Conservation (phyloP, 345 rosid genomes). For the Eucalyptus erythrocorys region DNA sequence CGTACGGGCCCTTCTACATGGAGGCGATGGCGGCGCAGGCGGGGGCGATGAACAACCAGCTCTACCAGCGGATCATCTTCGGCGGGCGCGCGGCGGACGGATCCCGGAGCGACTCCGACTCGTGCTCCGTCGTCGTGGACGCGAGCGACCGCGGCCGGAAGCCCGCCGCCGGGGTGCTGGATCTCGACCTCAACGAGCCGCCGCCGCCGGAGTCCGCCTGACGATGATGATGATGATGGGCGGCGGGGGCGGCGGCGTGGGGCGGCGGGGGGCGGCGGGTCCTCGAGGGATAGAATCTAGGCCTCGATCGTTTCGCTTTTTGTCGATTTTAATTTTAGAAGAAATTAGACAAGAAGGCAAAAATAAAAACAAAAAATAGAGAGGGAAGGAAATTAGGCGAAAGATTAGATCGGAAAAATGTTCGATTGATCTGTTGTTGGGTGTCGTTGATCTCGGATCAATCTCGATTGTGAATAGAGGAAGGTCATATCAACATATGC, state of each 20-base stretch:
- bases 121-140: conserved; percentile 35
- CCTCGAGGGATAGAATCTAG: not conserved
- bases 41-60: not conserved
- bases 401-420: not conserved
- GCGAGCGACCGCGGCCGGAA: conserved; percentile 10
- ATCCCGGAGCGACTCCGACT: conserved; percentile 47
- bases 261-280: not conserved
- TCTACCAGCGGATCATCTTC: conserved; percentile 11
- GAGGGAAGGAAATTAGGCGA: not conserved
- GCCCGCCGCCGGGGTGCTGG: conserved; percentile 8
- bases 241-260: no score
- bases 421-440: not conserved
- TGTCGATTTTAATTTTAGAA: not conserved
- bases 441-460: not conserved
- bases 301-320: not conserved
- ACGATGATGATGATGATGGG: not conserved
- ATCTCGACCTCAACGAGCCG: conserved; percentile 63
- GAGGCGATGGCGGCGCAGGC: conserved; percentile 14
- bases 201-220: conserved; percentile 38
- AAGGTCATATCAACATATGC: not conserved
- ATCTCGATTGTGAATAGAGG: not conserved
- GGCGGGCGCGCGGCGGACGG: conserved; percentile 4
- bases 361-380: not conserved
- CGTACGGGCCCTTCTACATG: not conserved
- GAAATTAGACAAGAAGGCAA: not conserved